These are phyloP conservation scores for Acanthochlamys bracteata DNA, from an alignment of 106 monocot genomes.

Conservation along the genomic window DNA sequence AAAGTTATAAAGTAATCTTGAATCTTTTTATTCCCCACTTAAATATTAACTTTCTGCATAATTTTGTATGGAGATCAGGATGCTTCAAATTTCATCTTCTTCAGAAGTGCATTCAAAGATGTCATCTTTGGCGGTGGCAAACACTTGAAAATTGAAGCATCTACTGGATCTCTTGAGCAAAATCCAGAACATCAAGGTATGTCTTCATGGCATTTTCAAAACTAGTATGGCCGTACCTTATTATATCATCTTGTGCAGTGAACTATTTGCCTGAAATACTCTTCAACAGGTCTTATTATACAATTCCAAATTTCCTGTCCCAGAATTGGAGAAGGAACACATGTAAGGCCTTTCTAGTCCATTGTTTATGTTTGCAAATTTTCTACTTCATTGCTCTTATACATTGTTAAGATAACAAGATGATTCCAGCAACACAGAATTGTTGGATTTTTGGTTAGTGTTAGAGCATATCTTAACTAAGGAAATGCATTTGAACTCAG, in stretches of 20 bases:
- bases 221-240: too few species aligned
- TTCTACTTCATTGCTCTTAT: background rate
- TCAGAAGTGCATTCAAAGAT: slow-evolving; percentile 74
- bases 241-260: too few species aligned
- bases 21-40: background rate
- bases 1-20: background rate
- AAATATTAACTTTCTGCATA: background rate
- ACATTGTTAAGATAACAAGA: background rate
- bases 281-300: slow-evolving; percentile 32
- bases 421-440: background rate
- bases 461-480: too few species aligned
- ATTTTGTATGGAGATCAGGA: slow-evolving; percentile 15
- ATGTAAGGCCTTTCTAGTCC: slow-evolving; percentile 28
- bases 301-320: slow-evolving; percentile 64
- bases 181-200: slow-evolving; percentile 39
- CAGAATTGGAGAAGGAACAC: slow-evolving; percentile 36
- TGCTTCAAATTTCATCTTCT: slow-evolving; percentile 63
- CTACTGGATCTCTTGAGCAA: slow-evolving; percentile 12
- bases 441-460: background rate
- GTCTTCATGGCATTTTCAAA: background rate
- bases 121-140: slow-evolving; percentile 61
- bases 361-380: background rate
- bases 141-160: slow-evolving; percentile 25
- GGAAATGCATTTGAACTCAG: background rate
- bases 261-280: background rate